These are phyloP conservation scores for Nidula microcarpa DNA, from an alignment of 768 basidiomycete species.

Conservation along the genomic window DNA sequence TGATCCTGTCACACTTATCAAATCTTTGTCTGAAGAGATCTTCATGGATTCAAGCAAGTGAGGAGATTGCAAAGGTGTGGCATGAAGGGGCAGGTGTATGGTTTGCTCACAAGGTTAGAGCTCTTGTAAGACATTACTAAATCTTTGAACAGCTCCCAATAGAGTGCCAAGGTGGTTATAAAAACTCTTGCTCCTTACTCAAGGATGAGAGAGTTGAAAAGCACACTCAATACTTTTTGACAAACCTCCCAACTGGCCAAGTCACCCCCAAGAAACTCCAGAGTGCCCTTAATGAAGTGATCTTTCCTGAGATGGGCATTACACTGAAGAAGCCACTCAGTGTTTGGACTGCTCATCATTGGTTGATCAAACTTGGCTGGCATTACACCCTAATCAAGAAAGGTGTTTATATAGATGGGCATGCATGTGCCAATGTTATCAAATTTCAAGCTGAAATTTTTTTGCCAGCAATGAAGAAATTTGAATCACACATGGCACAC, in stretches of 20 bases:
- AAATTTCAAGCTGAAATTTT: constrained; percentile 23
- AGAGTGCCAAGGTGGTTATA: constrained; percentile 1
- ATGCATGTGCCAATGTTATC: constrained; percentile 30
- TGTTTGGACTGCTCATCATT: constrained; percentile 22
- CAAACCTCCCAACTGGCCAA: constrained; percentile 14
- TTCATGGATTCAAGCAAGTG: neutral
- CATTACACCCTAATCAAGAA: constrained; percentile 14
- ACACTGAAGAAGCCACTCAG: constrained; percentile 9
- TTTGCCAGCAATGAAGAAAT: constrained; percentile 17
- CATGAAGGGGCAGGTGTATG: neutral
- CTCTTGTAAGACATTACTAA: neutral
- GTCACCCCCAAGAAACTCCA: constrained; percentile 6
- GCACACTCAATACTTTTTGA: constrained; percentile 13
- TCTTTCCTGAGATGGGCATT: constrained; percentile 23
- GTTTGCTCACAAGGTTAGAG: neutral
- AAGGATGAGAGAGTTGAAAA: constrained; percentile 19
- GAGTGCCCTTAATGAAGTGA: constrained; percentile 14
- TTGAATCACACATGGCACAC: constrained; percentile 7
- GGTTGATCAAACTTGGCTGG: constrained; percentile 27
- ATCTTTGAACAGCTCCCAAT: neutral
- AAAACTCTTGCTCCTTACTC: constrained; percentile 1
- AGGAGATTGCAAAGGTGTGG: neutral
- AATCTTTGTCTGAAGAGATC: neutral
- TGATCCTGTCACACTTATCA: neutral
- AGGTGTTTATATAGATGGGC: constrained; percentile 15